These are phyloP conservation scores for Marasmius oreades DNA, from an alignment of 1,284 basidiomycete genomes.

Conservation along the genomic window DNA sequence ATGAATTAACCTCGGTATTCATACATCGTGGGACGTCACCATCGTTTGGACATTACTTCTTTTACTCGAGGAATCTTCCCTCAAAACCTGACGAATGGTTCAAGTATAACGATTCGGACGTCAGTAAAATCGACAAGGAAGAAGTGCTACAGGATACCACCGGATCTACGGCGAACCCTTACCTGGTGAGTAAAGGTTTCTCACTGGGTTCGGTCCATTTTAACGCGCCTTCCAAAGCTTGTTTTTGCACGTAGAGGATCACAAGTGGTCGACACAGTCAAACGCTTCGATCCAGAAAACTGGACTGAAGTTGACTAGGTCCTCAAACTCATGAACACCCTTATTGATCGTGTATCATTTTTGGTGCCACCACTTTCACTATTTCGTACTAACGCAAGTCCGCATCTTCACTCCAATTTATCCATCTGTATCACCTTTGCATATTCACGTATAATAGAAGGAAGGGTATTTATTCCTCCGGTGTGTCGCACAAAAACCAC, in stretches of 20 bases:
- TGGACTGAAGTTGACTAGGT: neutral
- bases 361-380: neutral
- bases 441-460: too few relatives aligned
- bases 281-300: constrained; percentile 40
- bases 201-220: neutral
- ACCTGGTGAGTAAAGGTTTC: constrained; percentile 55
- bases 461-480: too few relatives aligned
- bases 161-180: constrained; percentile 78
- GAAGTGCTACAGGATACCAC: constrained; percentile 80
- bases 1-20: constrained; percentile 94
- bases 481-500: too few relatives aligned
- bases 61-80: constrained; percentile 82
- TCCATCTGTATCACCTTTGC: too few relatives aligned
- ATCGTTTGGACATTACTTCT: constrained; percentile 86
- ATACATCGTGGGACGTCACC: constrained; percentile 89
- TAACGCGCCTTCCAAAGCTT: constrained; percentile 41
- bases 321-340: neutral
- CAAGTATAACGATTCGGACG: constrained; percentile 92
- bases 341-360: neutral
- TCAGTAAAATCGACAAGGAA: constrained; percentile 68
- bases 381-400: too few relatives aligned
- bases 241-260: constrained; percentile 77
- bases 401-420: too few relatives aligned
- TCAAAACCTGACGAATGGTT: constrained; percentile 81
- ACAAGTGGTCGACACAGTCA: constrained; percentile 74